These are phyloP conservation scores for Brassica nigra DNA, from an alignment of 345 rosid species.

Conservation along the genomic window DNA sequence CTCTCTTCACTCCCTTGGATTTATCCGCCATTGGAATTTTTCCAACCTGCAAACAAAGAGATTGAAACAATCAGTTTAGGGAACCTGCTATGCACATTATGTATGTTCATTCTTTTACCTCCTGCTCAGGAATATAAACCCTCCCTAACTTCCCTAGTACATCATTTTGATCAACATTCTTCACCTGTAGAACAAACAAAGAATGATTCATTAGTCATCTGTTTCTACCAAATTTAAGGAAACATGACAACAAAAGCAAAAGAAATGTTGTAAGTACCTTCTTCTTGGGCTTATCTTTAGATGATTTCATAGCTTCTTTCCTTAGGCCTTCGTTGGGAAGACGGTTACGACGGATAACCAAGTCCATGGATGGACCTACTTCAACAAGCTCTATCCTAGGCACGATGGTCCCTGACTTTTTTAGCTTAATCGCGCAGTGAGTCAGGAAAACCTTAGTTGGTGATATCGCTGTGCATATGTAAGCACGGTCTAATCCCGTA, in stretches of 20 bases:
- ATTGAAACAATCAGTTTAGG: conserved; percentile 12
- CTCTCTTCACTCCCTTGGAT: conserved; percentile 92
- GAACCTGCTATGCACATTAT: not conserved
- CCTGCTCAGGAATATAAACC: conserved; percentile 92
- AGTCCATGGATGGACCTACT: conserved; percentile 96
- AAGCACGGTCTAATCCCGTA: conserved; percentile 81
- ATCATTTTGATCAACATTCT: conserved; percentile 70
- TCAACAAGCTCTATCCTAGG: conserved; percentile 92
- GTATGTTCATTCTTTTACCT: conserved; percentile 48
- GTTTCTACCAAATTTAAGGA: not conserved
- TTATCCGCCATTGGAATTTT: conserved; percentile 61
- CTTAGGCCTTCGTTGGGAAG: conserved; percentile 74
- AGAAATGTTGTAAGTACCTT: conserved; percentile 50
- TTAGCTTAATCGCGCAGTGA: conserved; percentile 85
- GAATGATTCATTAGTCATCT: not conserved
- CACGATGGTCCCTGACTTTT: conserved; percentile 82
- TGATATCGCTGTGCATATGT: conserved; percentile 80
- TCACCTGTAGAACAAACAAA: conserved; percentile 49
- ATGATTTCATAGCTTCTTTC: conserved; percentile 85
- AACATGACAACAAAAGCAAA: not conserved
- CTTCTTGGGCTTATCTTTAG: conserved; percentile 78
- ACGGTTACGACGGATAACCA: conserved; percentile 85
- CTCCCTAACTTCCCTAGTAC: conserved; percentile 67
- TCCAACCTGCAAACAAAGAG: conserved; percentile 48
- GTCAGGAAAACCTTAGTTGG: conserved; percentile 63